Base-by-base conservation (phyloP, 2,329 filamentous ascomycete species). In the Calonectria pauciramosa region DNA sequence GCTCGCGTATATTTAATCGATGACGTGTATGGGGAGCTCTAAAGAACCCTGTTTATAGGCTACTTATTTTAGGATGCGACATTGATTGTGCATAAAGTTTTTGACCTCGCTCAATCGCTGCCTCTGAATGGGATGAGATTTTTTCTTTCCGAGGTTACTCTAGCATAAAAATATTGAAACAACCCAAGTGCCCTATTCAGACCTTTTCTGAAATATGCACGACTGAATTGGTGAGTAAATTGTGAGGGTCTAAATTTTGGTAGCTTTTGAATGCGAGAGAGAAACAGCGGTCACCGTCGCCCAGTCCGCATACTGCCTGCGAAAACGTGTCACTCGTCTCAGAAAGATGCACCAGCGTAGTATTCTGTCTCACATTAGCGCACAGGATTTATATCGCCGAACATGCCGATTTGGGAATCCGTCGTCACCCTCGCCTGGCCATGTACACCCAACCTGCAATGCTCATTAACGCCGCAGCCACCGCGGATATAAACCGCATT, bases 1-100 rank as follows among this genome's bases (percentile, higher is more conserved):
- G 3, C 69, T 83, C 51, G 30, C 72, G 80, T 82, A 83, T 69
- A 91, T 69, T n/a, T 34, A 36, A 38, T 38, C n/a, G 18, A 20
- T 44, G 38, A 44, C 41, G n/a, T 44, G 2, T 6, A 44, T 44
- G 41, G 41, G 16, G 18, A 44, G 41, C 18, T 18, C 18, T n/a
- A 10, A 18, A 7, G 41, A 1, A 7, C 20, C 18, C 5, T 44
- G 1, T 18, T 44, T 44, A 20, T 44, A 18, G 10, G 18, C 18
- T 44, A 44, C 5, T 20, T 20, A 44, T n/a, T 32, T 44, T 16
- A 44, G 8, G 7, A 44, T 44, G 41, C 18, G 18, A 44, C 41
- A 10, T 44, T 20, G 18, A 44, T 44, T 18, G n/a, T 44, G 41
- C 41, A 20, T n/a, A 44, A 44, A n/a, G 9, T 18, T 20, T 20